Evolutionary conservation across 1,284 basidiomycete genomes (phyloP), one percentile per base, ranked within the genome.

Genomic region (Rhizoctonia solani): DNA sequence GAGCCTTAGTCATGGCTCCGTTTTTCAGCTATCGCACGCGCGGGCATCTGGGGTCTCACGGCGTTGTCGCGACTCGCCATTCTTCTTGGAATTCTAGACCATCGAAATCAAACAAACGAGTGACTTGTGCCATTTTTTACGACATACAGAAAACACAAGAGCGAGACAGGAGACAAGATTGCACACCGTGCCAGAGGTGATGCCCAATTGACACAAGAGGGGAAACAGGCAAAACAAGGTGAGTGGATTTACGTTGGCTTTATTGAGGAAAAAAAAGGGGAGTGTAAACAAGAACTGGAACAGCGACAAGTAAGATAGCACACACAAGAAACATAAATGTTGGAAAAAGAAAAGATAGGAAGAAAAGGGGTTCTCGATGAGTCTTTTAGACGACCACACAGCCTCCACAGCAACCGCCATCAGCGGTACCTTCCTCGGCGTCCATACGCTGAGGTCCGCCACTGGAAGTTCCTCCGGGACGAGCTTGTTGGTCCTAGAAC

Each of bases 391-490:
- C 79, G 50, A 92, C 81, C 61, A 92, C 85, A 74, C 90, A 92
- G 66, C 86, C 84, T 27, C 80, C 80, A 74, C 90, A 92, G 81
- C 90, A 92, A 27, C 88, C 87, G 52, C 80, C 77, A 59, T 80
- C 77, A 44, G 84, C 77, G 30, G 74, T 74, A 32, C 76, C 71
- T 42, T 74, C 74, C 23, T 73, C 72, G 54, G 76, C 80, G 52
- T 84, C 49, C 68, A 63, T 69, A 23, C 39, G 53, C 37, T 55
- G 47, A 29, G 29, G 30, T 34, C 46, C 47, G 25, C 41, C 29
- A 19, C 23, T 50, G 21, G 63, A 61, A 16, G 32, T 23, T 16
- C 46, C 46, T 19, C 61, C 63, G 34, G 50, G 46, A 19, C 49
- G 59, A 37, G 21, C 32, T 39, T 37, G 39, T 23, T 56, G 52